A percentile compares a stretch with the other conserved stretches of the same genome.
Conservation (phyloP, 257 asterid species). For the Echium plantagineum region DNA sequence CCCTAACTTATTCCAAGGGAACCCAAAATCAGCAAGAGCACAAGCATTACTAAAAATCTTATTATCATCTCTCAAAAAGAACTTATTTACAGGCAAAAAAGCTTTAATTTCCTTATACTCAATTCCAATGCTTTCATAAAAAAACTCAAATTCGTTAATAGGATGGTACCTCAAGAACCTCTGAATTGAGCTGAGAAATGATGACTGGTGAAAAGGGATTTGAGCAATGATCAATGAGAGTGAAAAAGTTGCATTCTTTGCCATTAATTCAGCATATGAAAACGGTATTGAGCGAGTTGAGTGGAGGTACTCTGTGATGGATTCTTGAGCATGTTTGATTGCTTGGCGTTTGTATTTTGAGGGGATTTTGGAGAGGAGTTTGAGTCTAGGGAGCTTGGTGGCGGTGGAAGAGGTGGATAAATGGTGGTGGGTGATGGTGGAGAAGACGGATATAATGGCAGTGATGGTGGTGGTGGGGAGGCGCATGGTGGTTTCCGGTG, state of each 20-base stretch:
- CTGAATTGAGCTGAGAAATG: slow-evolving; percentile 21
- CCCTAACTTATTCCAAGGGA: slow-evolving; percentile 54
- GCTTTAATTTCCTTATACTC: slow-evolving; percentile 10
- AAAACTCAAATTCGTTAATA: slow-evolving; percentile 51
- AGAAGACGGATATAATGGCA: no score
- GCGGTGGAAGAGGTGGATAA: no score
- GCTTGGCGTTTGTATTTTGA: no score
- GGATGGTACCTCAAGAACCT: slow-evolving; percentile 63
- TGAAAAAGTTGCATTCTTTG: slow-evolving; percentile 5
- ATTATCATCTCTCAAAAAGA: slow-evolving; percentile 38
- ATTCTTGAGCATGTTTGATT: no score
- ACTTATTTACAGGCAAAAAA: slow-evolving; percentile 23
- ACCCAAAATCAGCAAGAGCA: slow-evolving; percentile 44
- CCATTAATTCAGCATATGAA: no score
- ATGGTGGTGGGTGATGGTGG: no score
- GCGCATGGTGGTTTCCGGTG: no score
- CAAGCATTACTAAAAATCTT: slow-evolving; percentile 33
- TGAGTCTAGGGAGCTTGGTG: no score
- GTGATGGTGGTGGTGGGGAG: no score
- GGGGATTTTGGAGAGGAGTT: no score
- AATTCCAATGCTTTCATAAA: slow-evolving; percentile 55
- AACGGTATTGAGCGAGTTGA: no score
- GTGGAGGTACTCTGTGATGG: no score
- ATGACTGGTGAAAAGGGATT: slow-evolving; percentile 26
- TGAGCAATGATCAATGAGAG: slow-evolving; percentile 29